Evolutionary conservation across 495 filamentous ascomycete species (phyloP).

Genomic region (Darksidea phi): DNA sequence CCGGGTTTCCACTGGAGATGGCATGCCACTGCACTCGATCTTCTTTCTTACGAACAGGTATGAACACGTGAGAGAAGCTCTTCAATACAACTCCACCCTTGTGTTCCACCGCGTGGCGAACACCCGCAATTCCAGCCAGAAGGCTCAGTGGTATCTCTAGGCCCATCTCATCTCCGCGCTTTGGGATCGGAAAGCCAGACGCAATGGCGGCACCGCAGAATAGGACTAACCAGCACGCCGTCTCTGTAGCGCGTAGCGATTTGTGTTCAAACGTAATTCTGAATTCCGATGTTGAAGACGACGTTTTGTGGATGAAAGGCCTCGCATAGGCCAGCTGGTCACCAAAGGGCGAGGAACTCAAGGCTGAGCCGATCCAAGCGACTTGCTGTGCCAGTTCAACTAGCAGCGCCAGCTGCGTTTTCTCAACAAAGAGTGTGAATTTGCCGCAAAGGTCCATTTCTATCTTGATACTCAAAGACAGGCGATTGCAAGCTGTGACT

Average conservation of each 20-base stretch:
- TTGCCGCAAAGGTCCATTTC: background rate
- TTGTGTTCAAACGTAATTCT: no score
- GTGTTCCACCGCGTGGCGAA: slow-evolving; percentile 29
- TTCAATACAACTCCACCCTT: slow-evolving; percentile 36
- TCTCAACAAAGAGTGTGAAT: background rate
- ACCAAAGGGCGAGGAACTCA: slow-evolving; percentile 23
- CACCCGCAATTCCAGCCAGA: slow-evolving; percentile 33
- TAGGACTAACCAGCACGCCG: slow-evolving; percentile 33
- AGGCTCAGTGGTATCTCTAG: slow-evolving; percentile 32
- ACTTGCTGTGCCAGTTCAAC: slow-evolving; percentile 26
- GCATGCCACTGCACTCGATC: slow-evolving; percentile 38
- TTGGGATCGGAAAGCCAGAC: slow-evolving; percentile 25
- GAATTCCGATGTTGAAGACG: slow-evolving; percentile 4
- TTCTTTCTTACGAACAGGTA: slow-evolving; percentile 21
- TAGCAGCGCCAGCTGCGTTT: background rate
- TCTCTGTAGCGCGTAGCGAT: slow-evolving; percentile 3
- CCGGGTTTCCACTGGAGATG: slow-evolving; percentile 15
- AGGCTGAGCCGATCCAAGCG: slow-evolving; percentile 32
- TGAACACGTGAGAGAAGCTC: slow-evolving; percentile 34
- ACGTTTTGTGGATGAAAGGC: background rate
- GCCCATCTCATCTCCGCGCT: slow-evolving; percentile 27
- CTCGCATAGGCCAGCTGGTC: slow-evolving; percentile 24
- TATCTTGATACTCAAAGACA: slow-evolving; percentile 2
- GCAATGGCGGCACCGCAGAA: slow-evolving; percentile 36
- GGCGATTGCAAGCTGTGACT: background rate